Evolutionary conservation across 164 flowering plant species (phyloP).

Genomic region (Amborella trichopoda): DNA sequence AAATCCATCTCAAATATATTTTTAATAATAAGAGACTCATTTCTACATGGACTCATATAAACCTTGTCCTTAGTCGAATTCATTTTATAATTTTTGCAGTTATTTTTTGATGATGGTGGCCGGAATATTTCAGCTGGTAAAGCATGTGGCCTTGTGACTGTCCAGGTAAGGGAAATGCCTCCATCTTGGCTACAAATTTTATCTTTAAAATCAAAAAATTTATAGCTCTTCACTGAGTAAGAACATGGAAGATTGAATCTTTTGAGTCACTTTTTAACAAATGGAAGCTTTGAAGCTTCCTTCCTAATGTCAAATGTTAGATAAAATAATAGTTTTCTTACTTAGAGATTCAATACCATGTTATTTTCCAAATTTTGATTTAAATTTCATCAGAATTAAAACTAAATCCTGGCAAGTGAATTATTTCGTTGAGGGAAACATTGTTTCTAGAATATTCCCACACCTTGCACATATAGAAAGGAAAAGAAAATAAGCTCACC

Average conservation of each 20-base stretch:
- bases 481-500: no score
- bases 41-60: no score
- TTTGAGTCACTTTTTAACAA: not conserved
- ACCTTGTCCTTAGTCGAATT: no score
- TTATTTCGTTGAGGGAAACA: not conserved
- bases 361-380: not conserved
- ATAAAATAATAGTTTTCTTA: not conserved
- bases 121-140: slow-evolving; percentile 64
- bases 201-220: not conserved
- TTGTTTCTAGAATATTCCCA: not conserved
- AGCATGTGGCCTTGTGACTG: slow-evolving; percentile 58
- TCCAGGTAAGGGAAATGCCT: no score
- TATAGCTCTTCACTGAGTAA: not conserved
- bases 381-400: no score
- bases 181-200: no score
- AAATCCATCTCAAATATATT: no score
- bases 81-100: slow-evolving; percentile 23
- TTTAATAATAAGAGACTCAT: no score
- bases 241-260: not conserved
- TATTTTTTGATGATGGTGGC: slow-evolving; percentile 69
- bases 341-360: not conserved
- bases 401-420: no score
- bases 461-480: not conserved
- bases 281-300: no score
- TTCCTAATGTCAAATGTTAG: not conserved